Percentiles rank a stretch among this genome's conserved stretches.
phyloP scores from a whole-genome alignment of 345 rosid genomes.

The Lumnitzera racemosa region DNA sequence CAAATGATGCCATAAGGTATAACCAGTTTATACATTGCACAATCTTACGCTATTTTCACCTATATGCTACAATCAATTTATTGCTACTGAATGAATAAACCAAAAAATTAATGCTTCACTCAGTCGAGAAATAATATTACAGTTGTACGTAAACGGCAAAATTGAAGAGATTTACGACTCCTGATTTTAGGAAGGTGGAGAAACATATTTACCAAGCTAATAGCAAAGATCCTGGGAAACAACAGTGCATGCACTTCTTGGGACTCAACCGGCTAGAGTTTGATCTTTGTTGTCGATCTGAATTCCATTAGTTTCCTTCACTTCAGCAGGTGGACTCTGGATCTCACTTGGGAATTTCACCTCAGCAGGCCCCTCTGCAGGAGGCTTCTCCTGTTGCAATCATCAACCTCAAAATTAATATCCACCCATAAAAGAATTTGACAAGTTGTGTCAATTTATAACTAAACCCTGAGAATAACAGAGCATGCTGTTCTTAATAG shows the following conservation, averaged over 20 bases:
- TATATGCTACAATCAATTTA: slow-evolving; percentile 12
- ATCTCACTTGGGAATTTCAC: slow-evolving; percentile 43
- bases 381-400: slow-evolving; percentile 38
- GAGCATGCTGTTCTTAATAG: too few relatives aligned
- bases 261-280: slow-evolving; percentile 9
- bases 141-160: slow-evolving; percentile 5
- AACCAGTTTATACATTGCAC: background rate
- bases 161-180: background rate
- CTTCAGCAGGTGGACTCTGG: slow-evolving; percentile 24
- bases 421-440: background rate
- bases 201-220: background rate
- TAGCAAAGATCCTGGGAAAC: background rate
- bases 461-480: too few relatives aligned
- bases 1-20: too few relatives aligned
- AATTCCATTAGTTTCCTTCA: slow-evolving; percentile 24
- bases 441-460: background rate
- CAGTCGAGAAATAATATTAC: slow-evolving; percentile 2
- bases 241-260: background rate
- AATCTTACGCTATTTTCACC: slow-evolving; percentile 17
- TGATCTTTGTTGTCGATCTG: slow-evolving; percentile 25
- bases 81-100: slow-evolving; percentile 25
- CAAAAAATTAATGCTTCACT: slow-evolving; percentile 20
- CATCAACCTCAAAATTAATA: slow-evolving; percentile 1
- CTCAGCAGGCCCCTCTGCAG: slow-evolving; percentile 25
- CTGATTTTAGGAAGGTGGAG: too few relatives aligned